phyloP scores from a whole-genome alignment of 768 basidiomycete species.

The Galerina marginata region DNA sequence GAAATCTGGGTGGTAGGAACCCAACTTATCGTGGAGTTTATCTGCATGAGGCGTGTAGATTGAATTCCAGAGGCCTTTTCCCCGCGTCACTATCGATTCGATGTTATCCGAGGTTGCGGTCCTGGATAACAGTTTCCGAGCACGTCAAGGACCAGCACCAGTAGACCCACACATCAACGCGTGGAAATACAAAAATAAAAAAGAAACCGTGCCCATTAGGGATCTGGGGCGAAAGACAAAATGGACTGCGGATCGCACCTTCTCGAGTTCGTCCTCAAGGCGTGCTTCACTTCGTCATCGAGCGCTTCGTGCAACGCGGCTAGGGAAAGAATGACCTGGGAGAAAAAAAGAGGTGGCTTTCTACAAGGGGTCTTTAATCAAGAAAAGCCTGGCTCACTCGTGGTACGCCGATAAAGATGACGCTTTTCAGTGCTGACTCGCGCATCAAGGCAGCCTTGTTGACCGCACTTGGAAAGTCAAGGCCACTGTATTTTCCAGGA shows the following conservation, averaged over 20 bases:
- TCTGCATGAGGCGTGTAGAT: conserved; percentile 90
- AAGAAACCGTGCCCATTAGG: conserved; percentile 5
- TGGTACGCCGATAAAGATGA: conserved; percentile 88
- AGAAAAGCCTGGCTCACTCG: conserved; percentile 54
- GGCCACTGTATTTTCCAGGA: conserved; percentile 37
- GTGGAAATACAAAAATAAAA: conserved; percentile 5
- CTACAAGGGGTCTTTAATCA: neutral
- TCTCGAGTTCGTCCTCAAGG: conserved; percentile 67
- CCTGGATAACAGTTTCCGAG: conserved; percentile 43
- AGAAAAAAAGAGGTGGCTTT: conserved; percentile 17
- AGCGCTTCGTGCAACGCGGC: conserved; percentile 76
- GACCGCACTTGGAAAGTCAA: conserved; percentile 60
- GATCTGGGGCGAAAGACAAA: conserved; percentile 14
- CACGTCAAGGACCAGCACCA: conserved; percentile 20
- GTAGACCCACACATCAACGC: neutral
- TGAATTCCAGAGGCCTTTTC: conserved; percentile 77
- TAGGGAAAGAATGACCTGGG: conserved; percentile 82
- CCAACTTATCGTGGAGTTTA: conserved; percentile 89
- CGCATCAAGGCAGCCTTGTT: conserved; percentile 85
- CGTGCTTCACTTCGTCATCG: conserved; percentile 80
- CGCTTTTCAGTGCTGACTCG: conserved; percentile 88
- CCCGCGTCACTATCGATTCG: conserved; percentile 70
- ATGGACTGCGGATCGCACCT: conserved; percentile 49
- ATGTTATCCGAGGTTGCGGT: conserved; percentile 66
- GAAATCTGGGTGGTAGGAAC: conserved; percentile 91